Evolutionary conservation across 2,329 filamentous ascomycete genomes (phyloP), one percentile per base, ranked within the genome.

Genomic region (Xylaria sp.): DNA sequence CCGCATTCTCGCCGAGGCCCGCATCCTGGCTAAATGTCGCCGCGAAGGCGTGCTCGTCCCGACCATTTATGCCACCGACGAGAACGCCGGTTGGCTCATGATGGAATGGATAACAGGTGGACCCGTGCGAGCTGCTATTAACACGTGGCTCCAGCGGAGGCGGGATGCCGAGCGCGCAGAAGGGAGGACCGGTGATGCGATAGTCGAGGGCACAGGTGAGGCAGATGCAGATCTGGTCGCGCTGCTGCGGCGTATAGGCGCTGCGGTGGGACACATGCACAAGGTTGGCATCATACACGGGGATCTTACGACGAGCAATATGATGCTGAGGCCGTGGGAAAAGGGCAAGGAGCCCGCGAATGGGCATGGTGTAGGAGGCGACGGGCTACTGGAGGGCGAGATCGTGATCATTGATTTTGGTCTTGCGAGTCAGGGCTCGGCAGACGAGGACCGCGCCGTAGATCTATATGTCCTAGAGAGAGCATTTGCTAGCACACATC

Each of bases 381-480:
- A 71, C 11, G 73, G 70, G 21, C 67, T 75, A 1, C 75, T 90
- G 65, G 85, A 88, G 1, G 94, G 93, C 1, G 91, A 97, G 61
- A 87, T 99, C 66, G 90, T 97, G 24, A 84, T 98, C 45, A 98
- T 98, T 78, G 96, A 99, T 82, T 97, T 99, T 77, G 96, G 96
- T 0, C 88, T 99, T 21, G 94, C 94, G 14, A 91, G 88, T 73
- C 92, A 95, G 81, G 93, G 90, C 69, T 82, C 88, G 19, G 89
- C 92, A 72, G 95, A 98, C 64, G 96, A 99, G 81, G 96, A 99
- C 78, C 88, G 94, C 64, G 96, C 96, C 0, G 96, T 99, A 47
- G 96, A 99, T 83, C 81, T 99, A 63, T 99, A 99, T 80, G 96
- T 99, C 11, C 84, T 99, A 55, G 96, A 99, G 81, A 85, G 96